Evolutionary conservation across 176 grass and related monocot species (phyloP).

Genomic region (Areca catechu): DNA sequence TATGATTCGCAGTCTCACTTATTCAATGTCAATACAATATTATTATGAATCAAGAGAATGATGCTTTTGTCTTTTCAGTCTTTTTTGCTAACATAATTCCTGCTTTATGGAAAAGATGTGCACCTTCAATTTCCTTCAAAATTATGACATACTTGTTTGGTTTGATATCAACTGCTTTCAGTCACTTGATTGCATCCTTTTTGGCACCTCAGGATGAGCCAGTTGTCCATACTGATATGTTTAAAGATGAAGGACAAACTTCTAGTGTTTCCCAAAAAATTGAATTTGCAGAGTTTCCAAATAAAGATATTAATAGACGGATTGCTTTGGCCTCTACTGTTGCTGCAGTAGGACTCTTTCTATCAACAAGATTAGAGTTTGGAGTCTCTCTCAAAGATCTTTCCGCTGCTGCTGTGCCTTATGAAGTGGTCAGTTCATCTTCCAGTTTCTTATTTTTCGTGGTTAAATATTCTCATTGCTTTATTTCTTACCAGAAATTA

Average conservation of each 20-base stretch:
- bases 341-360: slow-evolving; percentile 55
- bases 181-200: background rate
- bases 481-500: background rate
- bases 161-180: background rate
- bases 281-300: slow-evolving; percentile 41
- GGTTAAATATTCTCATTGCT: background rate
- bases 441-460: background rate
- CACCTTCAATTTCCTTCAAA: background rate
- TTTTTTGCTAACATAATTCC: no score
- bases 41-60: no score
- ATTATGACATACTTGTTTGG: slow-evolving; percentile 1
- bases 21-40: no score
- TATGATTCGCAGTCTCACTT: no score
- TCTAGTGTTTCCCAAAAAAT: slow-evolving; percentile 24
- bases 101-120: no score
- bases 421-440: slow-evolving; percentile 48
- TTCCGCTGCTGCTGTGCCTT: slow-evolving; percentile 47
- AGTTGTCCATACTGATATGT: slow-evolving; percentile 16
- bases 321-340: slow-evolving; percentile 52
- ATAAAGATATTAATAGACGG: slow-evolving; percentile 76
- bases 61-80: no score
- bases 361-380: slow-evolving; percentile 63
- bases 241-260: slow-evolving; percentile 36
- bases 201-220: slow-evolving; percentile 38
- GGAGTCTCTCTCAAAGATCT: slow-evolving; percentile 80